Conservation (phyloP, 495 filamentous ascomycete species). For the Thozetella sp. region DNA sequence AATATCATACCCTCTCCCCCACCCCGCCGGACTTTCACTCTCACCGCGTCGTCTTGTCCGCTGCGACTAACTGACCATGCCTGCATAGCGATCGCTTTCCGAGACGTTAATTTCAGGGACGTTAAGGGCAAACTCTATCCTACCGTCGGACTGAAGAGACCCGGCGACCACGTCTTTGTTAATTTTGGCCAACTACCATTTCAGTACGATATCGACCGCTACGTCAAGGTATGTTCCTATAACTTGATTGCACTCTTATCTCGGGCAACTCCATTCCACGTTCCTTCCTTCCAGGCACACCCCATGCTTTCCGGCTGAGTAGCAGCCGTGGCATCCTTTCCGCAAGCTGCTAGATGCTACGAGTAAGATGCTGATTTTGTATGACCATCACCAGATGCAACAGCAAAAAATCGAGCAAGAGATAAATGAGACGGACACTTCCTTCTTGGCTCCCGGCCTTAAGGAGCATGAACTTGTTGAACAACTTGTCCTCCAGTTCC, state of each 20-base stretch:
- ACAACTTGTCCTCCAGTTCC: slow-evolving; percentile 78
- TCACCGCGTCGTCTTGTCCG: background rate
- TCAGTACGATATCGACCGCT: slow-evolving; percentile 87
- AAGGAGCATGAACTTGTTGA: slow-evolving; percentile 81
- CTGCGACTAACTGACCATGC: slow-evolving; percentile 8
- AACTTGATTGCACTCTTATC: slow-evolving; percentile 1
- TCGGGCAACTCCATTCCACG: background rate
- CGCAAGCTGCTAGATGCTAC: background rate
- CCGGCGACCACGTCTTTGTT: slow-evolving; percentile 76
- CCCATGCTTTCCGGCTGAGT: background rate
- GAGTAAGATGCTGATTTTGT: slow-evolving; percentile 1
- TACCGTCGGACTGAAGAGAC: slow-evolving; percentile 91
- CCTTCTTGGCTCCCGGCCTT: slow-evolving; percentile 64
- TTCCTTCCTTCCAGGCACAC: background rate
- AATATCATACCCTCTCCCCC: too few relatives aligned
- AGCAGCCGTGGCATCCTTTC: too few relatives aligned
- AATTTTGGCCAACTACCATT: slow-evolving; percentile 95
- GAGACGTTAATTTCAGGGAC: slow-evolving; percentile 72
- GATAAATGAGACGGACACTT: slow-evolving; percentile 33
- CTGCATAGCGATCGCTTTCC: slow-evolving; percentile 75
- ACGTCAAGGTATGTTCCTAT: slow-evolving; percentile 67
- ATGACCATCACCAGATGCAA: slow-evolving; percentile 49
- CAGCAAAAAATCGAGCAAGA: slow-evolving; percentile 51
- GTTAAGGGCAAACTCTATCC: slow-evolving; percentile 70
- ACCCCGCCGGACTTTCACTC: too few relatives aligned